Evolutionary conservation across 805 yeast genomes (phyloP).

Genomic region (Lachancea dasiensis): DNA sequence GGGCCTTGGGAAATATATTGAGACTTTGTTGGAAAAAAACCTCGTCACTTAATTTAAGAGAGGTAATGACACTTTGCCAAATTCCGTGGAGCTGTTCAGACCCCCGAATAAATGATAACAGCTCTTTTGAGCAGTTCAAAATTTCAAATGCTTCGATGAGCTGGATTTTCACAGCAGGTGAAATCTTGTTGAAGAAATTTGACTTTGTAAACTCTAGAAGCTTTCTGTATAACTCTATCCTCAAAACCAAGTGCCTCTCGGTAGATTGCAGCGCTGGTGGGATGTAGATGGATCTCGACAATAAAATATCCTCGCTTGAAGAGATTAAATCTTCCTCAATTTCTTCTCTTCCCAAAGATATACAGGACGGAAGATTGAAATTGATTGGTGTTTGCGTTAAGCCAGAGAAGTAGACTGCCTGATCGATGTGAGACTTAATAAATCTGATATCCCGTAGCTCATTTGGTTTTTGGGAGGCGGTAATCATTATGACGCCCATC

Average conservation of each 20-base stretch:
- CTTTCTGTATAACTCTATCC: constrained; percentile 40
- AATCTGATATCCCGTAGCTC: constrained; percentile 30
- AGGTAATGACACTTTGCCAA: constrained; percentile 13
- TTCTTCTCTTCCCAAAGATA: constrained; percentile 40
- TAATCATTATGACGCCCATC: constrained; percentile 59
- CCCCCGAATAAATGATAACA: constrained; percentile 32
- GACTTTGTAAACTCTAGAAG: constrained; percentile 41
- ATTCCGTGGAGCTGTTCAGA: constrained; percentile 9
- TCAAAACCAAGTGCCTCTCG: constrained; percentile 44
- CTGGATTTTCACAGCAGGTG: constrained; percentile 35
- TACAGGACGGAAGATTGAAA: constrained; percentile 40
- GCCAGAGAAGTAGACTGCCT: constrained; percentile 64
- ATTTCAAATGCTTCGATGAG: constrained; percentile 39
- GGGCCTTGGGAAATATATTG: constrained; percentile 22
- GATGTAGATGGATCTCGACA: constrained; percentile 49
- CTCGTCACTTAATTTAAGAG: constrained; percentile 12
- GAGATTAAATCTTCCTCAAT: constrained; percentile 46
- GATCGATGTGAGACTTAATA: constrained; percentile 72
- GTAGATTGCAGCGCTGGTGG: constrained; percentile 49
- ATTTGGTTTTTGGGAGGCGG: constrained; percentile 26
- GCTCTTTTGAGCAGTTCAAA: constrained; percentile 41
- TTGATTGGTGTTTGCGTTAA: constrained; percentile 36
- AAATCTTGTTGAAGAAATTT: constrained; percentile 40
- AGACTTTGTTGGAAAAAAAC: constrained; percentile 25
- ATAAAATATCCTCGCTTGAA: constrained; percentile 51